Conservation (phyloP, 805 yeast genomes). For the Brettanomyces anomalus region DNA sequence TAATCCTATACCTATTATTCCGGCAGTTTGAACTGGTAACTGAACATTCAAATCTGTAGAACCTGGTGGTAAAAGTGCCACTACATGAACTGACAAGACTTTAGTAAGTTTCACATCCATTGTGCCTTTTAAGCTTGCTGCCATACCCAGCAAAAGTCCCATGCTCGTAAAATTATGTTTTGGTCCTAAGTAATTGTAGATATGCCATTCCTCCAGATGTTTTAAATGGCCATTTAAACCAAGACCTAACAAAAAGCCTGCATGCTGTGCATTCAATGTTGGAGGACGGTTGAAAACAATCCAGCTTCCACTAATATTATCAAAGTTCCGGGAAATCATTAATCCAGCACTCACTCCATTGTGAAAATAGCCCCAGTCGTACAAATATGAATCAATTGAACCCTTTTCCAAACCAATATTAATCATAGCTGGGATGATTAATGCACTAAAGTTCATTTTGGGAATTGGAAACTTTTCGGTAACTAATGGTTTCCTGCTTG, state of each 20-base stretch:
- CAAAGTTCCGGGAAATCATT: slow-evolving; percentile 53
- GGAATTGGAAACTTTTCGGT: slow-evolving; percentile 83
- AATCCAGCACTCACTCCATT: slow-evolving; percentile 87
- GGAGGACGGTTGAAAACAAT: slow-evolving; percentile 77
- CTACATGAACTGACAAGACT: slow-evolving; percentile 87
- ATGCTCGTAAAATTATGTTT: slow-evolving; percentile 78
- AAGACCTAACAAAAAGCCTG: slow-evolving; percentile 87
- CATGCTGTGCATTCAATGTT: slow-evolving; percentile 69
- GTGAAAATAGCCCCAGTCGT: slow-evolving; percentile 85
- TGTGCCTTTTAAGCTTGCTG: slow-evolving; percentile 76
- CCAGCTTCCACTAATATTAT: slow-evolving; percentile 83
- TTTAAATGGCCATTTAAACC: slow-evolving; percentile 88
- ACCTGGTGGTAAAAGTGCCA: slow-evolving; percentile 83
- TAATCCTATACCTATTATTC: slow-evolving; percentile 82
- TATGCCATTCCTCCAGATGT: slow-evolving; percentile 89
- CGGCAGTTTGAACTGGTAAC: slow-evolving; percentile 80
- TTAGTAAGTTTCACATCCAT: slow-evolving; percentile 84
- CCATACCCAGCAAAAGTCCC: slow-evolving; percentile 84
- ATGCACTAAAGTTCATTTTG: slow-evolving; percentile 56
- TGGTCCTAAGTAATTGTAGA: slow-evolving; percentile 86
- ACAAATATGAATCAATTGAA: slow-evolving; percentile 35
- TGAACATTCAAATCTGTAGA: slow-evolving; percentile 85
- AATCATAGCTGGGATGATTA: slow-evolving; percentile 54
- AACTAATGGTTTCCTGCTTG: slow-evolving; percentile 64
- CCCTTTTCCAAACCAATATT: slow-evolving; percentile 54